Conservation (phyloP, 495 filamentous ascomycete genomes). For the Penicillium turbatum region DNA sequence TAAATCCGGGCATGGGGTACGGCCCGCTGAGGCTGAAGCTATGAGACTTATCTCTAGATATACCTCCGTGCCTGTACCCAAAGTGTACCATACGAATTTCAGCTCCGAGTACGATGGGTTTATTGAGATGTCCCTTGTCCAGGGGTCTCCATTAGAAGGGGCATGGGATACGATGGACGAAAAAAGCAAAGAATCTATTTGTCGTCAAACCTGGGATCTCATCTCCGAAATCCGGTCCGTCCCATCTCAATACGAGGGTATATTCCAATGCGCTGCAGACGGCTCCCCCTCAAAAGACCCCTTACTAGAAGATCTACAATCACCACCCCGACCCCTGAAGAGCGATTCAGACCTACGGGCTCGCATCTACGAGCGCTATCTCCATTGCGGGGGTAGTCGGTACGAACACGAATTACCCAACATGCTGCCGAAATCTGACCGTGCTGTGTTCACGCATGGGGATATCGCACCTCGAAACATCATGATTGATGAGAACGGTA, state of each 20-base stretch:
- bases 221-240: constrained; percentile 29
- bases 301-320: constrained; percentile 29
- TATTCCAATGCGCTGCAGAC: constrained; percentile 34
- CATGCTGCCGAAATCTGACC: constrained; percentile 31
- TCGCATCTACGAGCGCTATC: constrained; percentile 38
- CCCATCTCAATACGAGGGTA: constrained; percentile 17
- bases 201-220: constrained; percentile 31
- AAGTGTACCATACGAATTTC: constrained; percentile 12
- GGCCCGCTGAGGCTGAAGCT: constrained; percentile 27
- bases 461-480: constrained; percentile 34
- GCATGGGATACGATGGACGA: constrained; percentile 31
- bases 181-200: constrained; percentile 26
- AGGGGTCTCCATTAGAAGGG: constrained; percentile 16
- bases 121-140: constrained; percentile 26
- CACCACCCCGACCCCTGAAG: constrained; percentile 24
- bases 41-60: constrained; percentile 27
- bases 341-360: constrained; percentile 30
- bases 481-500: constrained; percentile 32
- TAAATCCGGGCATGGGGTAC: constrained; percentile 21
- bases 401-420: constrained; percentile 28
- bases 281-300: constrained; percentile 29
- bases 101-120: not conserved
- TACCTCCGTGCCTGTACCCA: constrained; percentile 25
- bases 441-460: constrained; percentile 26
- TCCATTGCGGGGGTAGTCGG: constrained; percentile 25